Evolutionary conservation across 352 stramenopile genomes (phyloP).

Genomic region (Globisporangium paroecandrum): DNA sequence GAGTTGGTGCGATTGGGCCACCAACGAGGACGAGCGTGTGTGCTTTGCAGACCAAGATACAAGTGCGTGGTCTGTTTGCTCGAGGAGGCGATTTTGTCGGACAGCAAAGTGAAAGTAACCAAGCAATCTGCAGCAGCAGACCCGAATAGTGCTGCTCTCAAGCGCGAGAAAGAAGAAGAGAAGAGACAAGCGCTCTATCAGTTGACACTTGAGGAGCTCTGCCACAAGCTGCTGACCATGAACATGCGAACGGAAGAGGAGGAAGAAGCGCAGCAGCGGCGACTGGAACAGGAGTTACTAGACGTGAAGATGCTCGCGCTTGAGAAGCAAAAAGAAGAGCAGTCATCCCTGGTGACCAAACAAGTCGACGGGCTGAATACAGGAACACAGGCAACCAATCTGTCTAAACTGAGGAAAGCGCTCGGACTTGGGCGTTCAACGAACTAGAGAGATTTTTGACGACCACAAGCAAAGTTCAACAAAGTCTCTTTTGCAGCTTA

Average conservation of each 20-base stretch:
- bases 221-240: slow-evolving; percentile 26
- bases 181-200: background rate
- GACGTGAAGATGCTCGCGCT: slow-evolving; percentile 24
- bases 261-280: slow-evolving; percentile 29
- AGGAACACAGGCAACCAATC: background rate
- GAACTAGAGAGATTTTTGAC: background rate
- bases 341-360: background rate
- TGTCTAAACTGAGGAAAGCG: slow-evolving; percentile 6
- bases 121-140: background rate
- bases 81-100: slow-evolving; percentile 4
- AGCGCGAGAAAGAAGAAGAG: slow-evolving; percentile 1
- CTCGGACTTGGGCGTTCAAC: background rate
- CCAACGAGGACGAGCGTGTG: slow-evolving; percentile 9
- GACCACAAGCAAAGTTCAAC: background rate
- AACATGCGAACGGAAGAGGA: slow-evolving; percentile 38
- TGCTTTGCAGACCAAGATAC: slow-evolving; percentile 22
- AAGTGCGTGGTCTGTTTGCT: slow-evolving; percentile 14
- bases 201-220: slow-evolving; percentile 30
- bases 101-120: slow-evolving; percentile 1
- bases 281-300: slow-evolving; percentile 31
- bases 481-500: background rate
- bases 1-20: background rate
- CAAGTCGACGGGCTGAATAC: background rate
- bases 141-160: background rate
- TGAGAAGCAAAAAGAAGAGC: slow-evolving; percentile 31